Percentiles rank a stretch among this genome's conserved stretches.
Evolutionary conservation across 2,329 filamentous ascomycete genomes (phyloP).

Genomic region (Pestalotiopsis sp.): DNA sequence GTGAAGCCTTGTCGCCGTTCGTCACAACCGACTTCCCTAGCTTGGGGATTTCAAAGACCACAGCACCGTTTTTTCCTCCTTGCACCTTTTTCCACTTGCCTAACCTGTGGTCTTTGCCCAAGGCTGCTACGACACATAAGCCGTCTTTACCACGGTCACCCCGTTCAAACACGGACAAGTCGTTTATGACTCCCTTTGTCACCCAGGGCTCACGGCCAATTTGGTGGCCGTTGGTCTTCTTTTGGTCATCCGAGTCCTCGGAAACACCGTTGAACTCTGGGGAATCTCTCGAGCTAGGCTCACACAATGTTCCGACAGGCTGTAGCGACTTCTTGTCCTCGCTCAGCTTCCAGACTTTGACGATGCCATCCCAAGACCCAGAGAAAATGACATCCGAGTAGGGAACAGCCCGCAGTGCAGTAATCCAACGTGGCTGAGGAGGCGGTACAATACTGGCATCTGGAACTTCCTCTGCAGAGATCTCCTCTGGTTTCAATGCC

Average conservation of each 20-base stretch:
- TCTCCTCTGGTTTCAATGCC: constrained; percentile 65
- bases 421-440: constrained; percentile 84
- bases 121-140: constrained; percentile 80
- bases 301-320: constrained; percentile 67
- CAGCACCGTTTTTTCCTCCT: constrained; percentile 77
- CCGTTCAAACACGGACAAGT: constrained; percentile 83
- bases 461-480: constrained; percentile 72
- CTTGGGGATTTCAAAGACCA: constrained; percentile 80
- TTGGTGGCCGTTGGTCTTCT: constrained; percentile 22
- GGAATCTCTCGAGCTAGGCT: constrained; percentile 19
- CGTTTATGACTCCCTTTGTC: constrained; percentile 82
- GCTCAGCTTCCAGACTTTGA: constrained; percentile 83
- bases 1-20: constrained; percentile 35
- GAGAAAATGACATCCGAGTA: constrained; percentile 90
- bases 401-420: constrained; percentile 81
- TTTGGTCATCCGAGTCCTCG: constrained; percentile 27
- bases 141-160: constrained; percentile 77
- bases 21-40: constrained; percentile 30
- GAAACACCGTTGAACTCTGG: constrained; percentile 26
- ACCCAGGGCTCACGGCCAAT: constrained; percentile 19
- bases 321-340: constrained; percentile 83
- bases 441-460: constrained; percentile 61
- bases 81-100: constrained; percentile 75
- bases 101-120: constrained; percentile 84
- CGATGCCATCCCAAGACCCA: constrained; percentile 90